phyloP scores from a whole-genome alignment of 1,284 basidiomycete species.

The Malassezia equina region DNA sequence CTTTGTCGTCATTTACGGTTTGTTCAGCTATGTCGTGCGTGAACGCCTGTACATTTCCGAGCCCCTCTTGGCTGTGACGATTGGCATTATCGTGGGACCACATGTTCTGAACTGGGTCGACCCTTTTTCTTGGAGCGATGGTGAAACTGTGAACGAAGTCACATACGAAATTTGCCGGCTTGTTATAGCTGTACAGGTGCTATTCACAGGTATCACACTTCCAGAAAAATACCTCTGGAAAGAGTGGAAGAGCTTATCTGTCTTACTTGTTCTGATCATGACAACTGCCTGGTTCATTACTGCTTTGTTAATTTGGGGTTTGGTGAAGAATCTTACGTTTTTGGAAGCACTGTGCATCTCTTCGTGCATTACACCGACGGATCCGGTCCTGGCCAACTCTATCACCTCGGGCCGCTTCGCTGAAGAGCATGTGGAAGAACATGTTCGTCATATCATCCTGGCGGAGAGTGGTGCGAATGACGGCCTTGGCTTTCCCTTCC shows the following conservation, averaged over 20 bases:
- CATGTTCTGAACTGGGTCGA: constrained; percentile 44
- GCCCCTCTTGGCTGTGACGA: constrained; percentile 38
- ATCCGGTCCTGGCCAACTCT: constrained; percentile 48
- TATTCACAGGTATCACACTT: constrained; percentile 49
- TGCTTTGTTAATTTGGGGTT: constrained; percentile 45
- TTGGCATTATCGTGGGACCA: constrained; percentile 42
- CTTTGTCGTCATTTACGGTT: constrained; percentile 45
- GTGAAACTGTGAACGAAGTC: constrained; percentile 32
- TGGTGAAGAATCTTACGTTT: constrained; percentile 47
- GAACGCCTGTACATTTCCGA: constrained; percentile 44
- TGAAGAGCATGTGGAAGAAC: constrained; percentile 49
- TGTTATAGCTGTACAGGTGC: constrained; percentile 45
- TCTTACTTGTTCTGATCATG: constrained; percentile 49
- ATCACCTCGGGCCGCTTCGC: constrained; percentile 49
- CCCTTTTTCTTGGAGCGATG: constrained; percentile 31
- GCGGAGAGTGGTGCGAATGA: constrained; percentile 51
- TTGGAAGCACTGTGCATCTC: constrained; percentile 49
- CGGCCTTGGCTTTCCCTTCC: constrained; percentile 43
- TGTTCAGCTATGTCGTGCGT: constrained; percentile 40
- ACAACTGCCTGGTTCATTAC: constrained; percentile 49
- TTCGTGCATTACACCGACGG: constrained; percentile 50
- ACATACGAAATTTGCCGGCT: constrained; percentile 49
- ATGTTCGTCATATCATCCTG: constrained; percentile 48
- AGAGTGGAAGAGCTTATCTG: constrained; percentile 39
- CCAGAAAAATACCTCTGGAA: constrained; percentile 46